phyloP scores from a whole-genome alignment of 2,329 filamentous ascomycete genomes.

The Cladorrhinum sp. region DNA sequence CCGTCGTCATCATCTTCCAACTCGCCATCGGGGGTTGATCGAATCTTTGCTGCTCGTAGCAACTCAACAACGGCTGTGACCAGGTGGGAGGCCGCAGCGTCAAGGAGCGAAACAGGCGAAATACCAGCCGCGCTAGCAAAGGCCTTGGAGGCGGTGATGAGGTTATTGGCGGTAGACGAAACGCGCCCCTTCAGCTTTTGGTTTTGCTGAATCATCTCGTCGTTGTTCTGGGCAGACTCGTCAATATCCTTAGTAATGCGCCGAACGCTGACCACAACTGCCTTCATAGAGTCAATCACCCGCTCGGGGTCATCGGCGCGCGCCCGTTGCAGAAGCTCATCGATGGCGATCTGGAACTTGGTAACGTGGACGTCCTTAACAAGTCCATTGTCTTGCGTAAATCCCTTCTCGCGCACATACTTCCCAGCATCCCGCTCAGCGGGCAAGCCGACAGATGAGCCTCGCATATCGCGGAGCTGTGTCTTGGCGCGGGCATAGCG shows the following conservation, averaged over 20 bases:
- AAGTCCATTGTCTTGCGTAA: conserved; percentile 69
- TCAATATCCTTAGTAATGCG: conserved; percentile 81
- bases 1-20: conserved; percentile 75
- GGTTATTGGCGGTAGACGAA: conserved; percentile 89
- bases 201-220: conserved; percentile 55
- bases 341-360: conserved; percentile 90
- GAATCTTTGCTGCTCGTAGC: conserved; percentile 78
- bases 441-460: conserved; percentile 72
- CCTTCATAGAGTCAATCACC: conserved; percentile 82
- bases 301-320: conserved; percentile 69
- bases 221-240: conserved; percentile 51
- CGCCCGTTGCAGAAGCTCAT: conserved; percentile 79
- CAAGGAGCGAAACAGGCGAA: conserved; percentile 87
- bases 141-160: conserved; percentile 93
- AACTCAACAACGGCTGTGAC: conserved; percentile 84
- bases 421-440: conserved; percentile 68
- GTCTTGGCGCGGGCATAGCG: conserved; percentile 87
- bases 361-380: conserved; percentile 92
- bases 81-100: conserved; percentile 89
- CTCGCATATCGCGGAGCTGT: conserved; percentile 76
- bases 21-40: conserved; percentile 69
- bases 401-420: conserved; percentile 62
- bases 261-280: conserved; percentile 77
- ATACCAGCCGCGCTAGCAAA: conserved; percentile 79
- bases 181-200: conserved; percentile 75